Percentiles rank a stretch among this genome's conserved stretches.
These are phyloP conservation scores for Hypoxylon rubiginosum DNA, from an alignment of 2,329 filamentous ascomycete species.

Conservation along the genomic window DNA sequence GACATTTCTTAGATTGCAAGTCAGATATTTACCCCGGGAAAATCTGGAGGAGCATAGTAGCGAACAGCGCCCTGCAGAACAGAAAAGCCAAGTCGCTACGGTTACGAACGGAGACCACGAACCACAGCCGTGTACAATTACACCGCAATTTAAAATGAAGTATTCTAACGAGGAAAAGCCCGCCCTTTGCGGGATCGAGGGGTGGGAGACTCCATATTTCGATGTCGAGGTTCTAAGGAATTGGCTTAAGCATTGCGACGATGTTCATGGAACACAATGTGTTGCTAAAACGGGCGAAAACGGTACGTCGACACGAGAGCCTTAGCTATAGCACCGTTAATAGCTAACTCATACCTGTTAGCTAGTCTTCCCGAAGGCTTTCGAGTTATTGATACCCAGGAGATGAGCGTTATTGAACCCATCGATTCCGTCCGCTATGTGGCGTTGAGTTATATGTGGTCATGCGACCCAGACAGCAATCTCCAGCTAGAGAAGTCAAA, in stretches of 20 bases:
- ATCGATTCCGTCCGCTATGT: slow-evolving; percentile 6
- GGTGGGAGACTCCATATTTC: background rate
- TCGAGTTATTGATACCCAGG: slow-evolving; percentile 12
- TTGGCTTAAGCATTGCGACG: slow-evolving; percentile 1
- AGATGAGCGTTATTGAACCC: slow-evolving; percentile 3
- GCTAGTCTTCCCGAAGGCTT: background rate
- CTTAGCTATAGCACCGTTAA: background rate
- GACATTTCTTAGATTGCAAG: slow-evolving; percentile 5
- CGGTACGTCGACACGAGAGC: background rate
- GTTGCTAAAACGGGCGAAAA: background rate
- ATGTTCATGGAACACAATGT: slow-evolving; percentile 1
- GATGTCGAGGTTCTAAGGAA: background rate
- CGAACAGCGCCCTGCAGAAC: background rate
- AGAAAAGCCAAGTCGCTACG: background rate
- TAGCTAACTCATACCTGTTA: background rate
- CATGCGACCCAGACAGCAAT: background rate
- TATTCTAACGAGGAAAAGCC: slow-evolving; percentile 4
- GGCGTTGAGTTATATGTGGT: slow-evolving; percentile 21
- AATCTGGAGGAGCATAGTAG: background rate
- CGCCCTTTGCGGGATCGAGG: background rate
- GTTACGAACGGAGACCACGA: background rate
- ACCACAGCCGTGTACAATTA: slow-evolving; percentile 7
- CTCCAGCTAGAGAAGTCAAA: slow-evolving; percentile 10
- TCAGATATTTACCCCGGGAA: background rate
- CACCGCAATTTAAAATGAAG: slow-evolving; percentile 19